Base-by-base conservation (phyloP, 176 grass and related monocot genomes). In the Zoysia japonica region DNA sequence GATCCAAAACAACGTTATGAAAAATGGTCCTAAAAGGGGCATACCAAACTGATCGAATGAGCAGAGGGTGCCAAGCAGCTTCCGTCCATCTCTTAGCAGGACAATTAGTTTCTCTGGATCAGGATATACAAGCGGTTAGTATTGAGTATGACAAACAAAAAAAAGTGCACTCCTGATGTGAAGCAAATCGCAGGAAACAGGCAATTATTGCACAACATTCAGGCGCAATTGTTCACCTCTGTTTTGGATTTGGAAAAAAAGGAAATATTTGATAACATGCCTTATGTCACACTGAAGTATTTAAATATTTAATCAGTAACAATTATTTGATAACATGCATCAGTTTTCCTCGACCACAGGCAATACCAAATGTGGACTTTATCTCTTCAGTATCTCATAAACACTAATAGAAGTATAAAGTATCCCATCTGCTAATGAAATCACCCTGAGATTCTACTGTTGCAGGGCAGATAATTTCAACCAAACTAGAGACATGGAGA, bases 11-110 rank as follows among this genome's bases (percentile, higher is more conserved):
- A 59, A 2, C 2, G 16, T 41, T 74, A 76, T 44, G 65, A 9
- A 28, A 67, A 68, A 16, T 6, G 28, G 11, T 66, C 55, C 47
- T 65, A 42, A 61, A 53, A 63, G 65, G 40, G 2, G 16, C 49
- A 55, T 95, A 95, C 96, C 96, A 79, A 98, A 98, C 70, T 98
- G 96, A 83, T 98, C 96, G 61, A 98, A 98, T 67, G 96, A 98
- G 51, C 96, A 89, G 76, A 98, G 95, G 47, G 89, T 98, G 66
- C 95, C 95, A 76, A 98, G 80, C 63, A 98, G 83, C 81, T 98
- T 98, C 37, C 95, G 78, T 52, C 92, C 95, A 89, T 98, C 95
- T 84, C 95, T 86, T 78, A 98, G 84, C 77, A 98, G 84, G 50
- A 99, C 92, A 80, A 99, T 91, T 38, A 98, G 89, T 81, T 94